Evolutionary conservation across 108 stramenopile genomes (phyloP), one percentile per base, ranked within the genome.

Genomic region (Fragilaria crotonensis): DNA sequence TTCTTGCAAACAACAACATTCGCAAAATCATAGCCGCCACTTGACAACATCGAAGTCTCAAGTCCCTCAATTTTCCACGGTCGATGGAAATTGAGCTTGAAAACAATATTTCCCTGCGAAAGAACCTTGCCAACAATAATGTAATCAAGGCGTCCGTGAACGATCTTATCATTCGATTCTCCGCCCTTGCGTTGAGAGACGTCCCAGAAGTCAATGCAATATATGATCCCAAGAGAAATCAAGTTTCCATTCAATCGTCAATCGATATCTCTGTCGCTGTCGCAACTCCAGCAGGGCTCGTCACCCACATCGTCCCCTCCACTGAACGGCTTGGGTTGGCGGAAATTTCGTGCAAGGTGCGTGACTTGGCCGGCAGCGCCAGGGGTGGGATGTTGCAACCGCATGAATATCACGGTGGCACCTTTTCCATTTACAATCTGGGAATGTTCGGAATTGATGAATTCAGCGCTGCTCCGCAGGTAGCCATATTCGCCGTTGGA

Each of bases 401-500:
- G 0, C 85, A 95, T 62, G 97, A 95, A 73, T 94, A 83, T 63
- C 89, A 93, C 71, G 95, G 94, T n/a, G 99, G 99, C 33, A 91
- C 96, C 19, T 96, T 99, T 74, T 91, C 93, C 25, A 85, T 99
- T 25, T 80, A 81, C 64, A 99, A 99, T 65, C 64, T 99, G 54
- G 99, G 99, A 31, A 99, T 99, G 99, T 98, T 96, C 66, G 99
- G 97, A 29, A 90, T 98, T 63, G 78, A 80, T 46, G 95, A 95
- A 51, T 99, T 98, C 66, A 87, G 88, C 51, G 97, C 99, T 17
- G 97, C 98, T 28, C 99, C 99, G 4, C 99, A 99, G 82, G 87
- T 95, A 5, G 90, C 90, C 48, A 98, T 98, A 63, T 64, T 99
- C 55, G 99, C 99, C 0, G 93, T 99, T 3, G 99, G 99, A 0